Evolutionary conservation across 148 eudicot species (phyloP).

Genomic region (Heliamphora exappendiculata): DNA sequence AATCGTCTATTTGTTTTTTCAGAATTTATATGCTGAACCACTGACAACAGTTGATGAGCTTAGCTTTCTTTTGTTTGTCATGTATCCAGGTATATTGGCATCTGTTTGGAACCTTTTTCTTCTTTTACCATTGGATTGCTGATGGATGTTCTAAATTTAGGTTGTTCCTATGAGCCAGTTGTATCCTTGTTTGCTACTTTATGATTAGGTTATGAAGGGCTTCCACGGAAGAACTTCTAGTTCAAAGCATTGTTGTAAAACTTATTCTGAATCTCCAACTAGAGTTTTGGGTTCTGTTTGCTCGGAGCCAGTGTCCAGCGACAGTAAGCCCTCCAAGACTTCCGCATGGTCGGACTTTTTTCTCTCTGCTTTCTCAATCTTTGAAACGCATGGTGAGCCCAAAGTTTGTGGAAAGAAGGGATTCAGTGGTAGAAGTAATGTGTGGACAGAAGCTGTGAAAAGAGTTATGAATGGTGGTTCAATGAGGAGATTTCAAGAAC

Average conservation of each 20-base stretch:
- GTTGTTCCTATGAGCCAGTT: constrained; percentile 12
- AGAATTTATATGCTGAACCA: background rate
- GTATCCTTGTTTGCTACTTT: constrained; percentile 6
- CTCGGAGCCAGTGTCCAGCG: constrained; percentile 34
- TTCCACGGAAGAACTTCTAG: constrained; percentile 34
- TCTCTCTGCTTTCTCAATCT: constrained; percentile 50
- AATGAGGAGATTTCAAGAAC: constrained; percentile 79
- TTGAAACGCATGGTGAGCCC: constrained; percentile 35
- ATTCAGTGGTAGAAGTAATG: constrained; percentile 31
- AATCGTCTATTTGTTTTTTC: background rate
- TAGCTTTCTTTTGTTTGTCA: constrained; percentile 2
- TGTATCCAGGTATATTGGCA: constrained; percentile 12
- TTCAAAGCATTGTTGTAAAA: constrained; percentile 26
- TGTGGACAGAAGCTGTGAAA: constrained; percentile 69
- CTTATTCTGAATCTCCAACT: constrained; percentile 34
- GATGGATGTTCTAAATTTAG: constrained; percentile 5
- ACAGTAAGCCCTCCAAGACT: constrained; percentile 28
- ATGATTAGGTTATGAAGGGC: constrained; percentile 68
- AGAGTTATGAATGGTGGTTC: constrained; percentile 69
- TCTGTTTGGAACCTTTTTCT: background rate
- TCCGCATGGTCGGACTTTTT: constrained; percentile 43
- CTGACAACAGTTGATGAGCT: background rate
- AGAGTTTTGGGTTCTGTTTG: constrained; percentile 34
- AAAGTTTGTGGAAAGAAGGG: constrained; percentile 35
- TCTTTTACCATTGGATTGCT: constrained; percentile 11